These are phyloP conservation scores for Dryadomyces quercivorus DNA, from an alignment of 2,329 filamentous ascomycete species.

Conservation along the genomic window DNA sequence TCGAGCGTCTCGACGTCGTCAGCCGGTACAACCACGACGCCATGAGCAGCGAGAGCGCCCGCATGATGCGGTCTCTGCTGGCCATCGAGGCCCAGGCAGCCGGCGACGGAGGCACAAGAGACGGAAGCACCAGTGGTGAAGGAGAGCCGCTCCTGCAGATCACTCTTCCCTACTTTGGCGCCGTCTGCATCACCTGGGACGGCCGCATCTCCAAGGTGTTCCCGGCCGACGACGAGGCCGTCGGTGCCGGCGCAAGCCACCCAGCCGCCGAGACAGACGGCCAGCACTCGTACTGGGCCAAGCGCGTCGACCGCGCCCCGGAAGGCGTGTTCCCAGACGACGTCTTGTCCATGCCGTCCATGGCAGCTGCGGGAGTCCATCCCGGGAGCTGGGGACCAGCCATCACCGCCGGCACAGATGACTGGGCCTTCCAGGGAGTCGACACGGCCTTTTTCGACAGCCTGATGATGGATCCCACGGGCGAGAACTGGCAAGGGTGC, in stretches of 20 bases:
- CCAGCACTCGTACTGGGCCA: not conserved
- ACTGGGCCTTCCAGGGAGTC: conserved; percentile 22
- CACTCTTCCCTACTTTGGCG: conserved; percentile 29
- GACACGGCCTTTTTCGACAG: conserved; percentile 21
- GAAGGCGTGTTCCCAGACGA: not conserved
- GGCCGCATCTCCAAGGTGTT: not conserved
- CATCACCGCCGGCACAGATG: conserved; percentile 14
- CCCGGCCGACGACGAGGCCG: not conserved
- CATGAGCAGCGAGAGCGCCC: conserved; percentile 18
- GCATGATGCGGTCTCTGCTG: conserved; percentile 19
- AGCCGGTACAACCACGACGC: conserved; percentile 17
- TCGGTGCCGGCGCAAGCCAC: not conserved
- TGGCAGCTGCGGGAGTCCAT: not conserved
- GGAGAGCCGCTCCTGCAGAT: conserved; percentile 16
- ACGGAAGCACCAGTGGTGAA: not conserved
- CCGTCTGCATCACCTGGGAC: not conserved
- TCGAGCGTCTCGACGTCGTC: conserved; percentile 22
- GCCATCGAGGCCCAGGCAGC: conserved; percentile 20
- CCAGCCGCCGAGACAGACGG: not conserved
- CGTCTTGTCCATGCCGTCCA: not conserved
- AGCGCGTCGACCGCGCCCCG: not conserved
- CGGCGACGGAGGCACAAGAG: conserved; percentile 6
- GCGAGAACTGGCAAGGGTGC: too few species aligned
- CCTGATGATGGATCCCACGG: conserved; percentile 8
- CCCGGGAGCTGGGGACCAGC: not conserved